Base-by-base conservation (phyloP, 2,329 filamentous ascomycete genomes). In the Sordariomycetes sp. region DNA sequence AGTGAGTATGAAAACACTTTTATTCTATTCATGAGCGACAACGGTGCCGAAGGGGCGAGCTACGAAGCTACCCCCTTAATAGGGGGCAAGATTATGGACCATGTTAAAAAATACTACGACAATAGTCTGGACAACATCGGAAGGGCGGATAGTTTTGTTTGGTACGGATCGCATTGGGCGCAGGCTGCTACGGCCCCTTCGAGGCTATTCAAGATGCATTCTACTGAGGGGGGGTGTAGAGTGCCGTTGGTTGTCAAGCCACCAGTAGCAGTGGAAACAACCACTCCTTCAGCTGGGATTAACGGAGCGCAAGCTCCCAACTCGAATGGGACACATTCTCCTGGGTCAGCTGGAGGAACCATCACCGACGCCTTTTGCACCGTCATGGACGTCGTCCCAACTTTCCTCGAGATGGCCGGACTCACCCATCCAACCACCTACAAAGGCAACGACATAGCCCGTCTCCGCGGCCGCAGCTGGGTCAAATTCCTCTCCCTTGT, bases 1-100 rank as follows among this genome's bases (percentile, higher is more conserved):
- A 70, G 65, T 36, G 74, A 80, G 46, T 58, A 74, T 1, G 75
- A 80, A 41, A 77, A 79, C 48, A 81, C 75, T 3, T 72, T 79
- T 39, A 61, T 81, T 32, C 65, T 69, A 46, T 79, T 80, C 60
- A 69, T 79, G 58, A 72, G 65, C 1, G 74, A 79, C 51, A 79
- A 79, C 40, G 74, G 74, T 3, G 73, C 73, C 9, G 74, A 78
- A 42, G 73, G 73, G 9, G 70, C 68, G 12, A 64, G 64, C 2
- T 72, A 73, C 41, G 72, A 79, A 44, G 70, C 73, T 9, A 9
- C 15, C 6, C 37, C 37, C 8, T 21, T 37, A 4, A 63, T 76
- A 4, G 59, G 68, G 34, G 66, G 66, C 30, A 61, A 61, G 16
- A 68, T 73, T 41, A 64, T 74, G 45, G 59, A 67, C 4, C 57